A percentile compares a stretch with the other conserved stretches of the same genome.
Evolutionary conservation across 345 rosid species (phyloP).

Genomic region (Aquilaria sinensis): DNA sequence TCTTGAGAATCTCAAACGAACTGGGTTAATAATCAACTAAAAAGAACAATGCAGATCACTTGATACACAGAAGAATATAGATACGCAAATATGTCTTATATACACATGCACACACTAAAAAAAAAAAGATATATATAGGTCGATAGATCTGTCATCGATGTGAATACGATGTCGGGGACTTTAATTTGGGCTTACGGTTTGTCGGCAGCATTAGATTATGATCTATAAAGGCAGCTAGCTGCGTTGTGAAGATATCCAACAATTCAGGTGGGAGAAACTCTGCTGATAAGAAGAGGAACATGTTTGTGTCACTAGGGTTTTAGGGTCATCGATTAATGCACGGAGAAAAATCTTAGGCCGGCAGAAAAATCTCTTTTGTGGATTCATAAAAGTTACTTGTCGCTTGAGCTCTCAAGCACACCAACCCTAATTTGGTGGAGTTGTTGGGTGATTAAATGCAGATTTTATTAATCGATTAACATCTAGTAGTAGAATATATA

Average conservation of each 20-base stretch:
- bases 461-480: not conserved
- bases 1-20: too few species aligned
- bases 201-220: slow-evolving; percentile 17
- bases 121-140: too few species aligned
- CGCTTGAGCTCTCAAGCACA: slow-evolving; percentile 16
- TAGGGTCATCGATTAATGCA: not conserved
- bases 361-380: not conserved
- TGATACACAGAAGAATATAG: too few species aligned
- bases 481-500: not conserved
- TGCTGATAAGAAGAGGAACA: slow-evolving; percentile 21
- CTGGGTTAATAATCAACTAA: too few species aligned
- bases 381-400: slow-evolving; percentile 8
- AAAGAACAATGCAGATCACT: too few species aligned
- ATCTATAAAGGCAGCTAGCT: not conserved
- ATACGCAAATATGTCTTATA: too few species aligned
- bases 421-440: slow-evolving; percentile 28
- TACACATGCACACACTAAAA: too few species aligned
- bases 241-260: slow-evolving; percentile 17
- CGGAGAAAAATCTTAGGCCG: not conserved
- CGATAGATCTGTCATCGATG: too few species aligned
- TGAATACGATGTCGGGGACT: too few species aligned
- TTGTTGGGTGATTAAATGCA: slow-evolving; percentile 20
- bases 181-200: slow-evolving; percentile 12
- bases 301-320: slow-evolving; percentile 10
- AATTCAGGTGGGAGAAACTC: slow-evolving; percentile 19